A percentile compares a stretch with the other conserved stretches of the same genome.
These are phyloP conservation scores for Ceratobasidium sp. DNA, from an alignment of 1,284 basidiomycete species.

Conservation along the genomic window DNA sequence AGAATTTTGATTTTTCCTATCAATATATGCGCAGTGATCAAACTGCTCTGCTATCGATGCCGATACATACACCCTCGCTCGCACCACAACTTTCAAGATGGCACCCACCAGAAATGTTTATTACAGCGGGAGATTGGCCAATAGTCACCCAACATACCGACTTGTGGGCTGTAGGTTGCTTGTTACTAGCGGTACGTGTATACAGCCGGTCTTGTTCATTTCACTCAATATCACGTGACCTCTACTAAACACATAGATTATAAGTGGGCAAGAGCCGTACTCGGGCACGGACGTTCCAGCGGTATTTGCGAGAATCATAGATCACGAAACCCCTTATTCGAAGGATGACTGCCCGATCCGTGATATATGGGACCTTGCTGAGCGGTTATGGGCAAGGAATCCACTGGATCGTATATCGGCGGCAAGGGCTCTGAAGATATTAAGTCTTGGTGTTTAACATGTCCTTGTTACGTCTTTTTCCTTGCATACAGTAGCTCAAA, in stretches of 20 bases:
- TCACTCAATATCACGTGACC: too few species aligned
- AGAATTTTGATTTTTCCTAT: neutral
- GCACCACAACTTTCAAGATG: neutral
- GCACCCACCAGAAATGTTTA: conserved; percentile 9
- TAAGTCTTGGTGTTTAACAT: neutral
- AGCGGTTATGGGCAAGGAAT: neutral
- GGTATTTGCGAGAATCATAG: conserved; percentile 1
- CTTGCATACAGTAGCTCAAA: too few species aligned
- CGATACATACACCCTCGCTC: neutral
- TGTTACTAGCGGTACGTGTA: neutral
- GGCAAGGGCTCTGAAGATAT: neutral
- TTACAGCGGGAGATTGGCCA: neutral
- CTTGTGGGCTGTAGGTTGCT: neutral
- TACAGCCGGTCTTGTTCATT: neutral
- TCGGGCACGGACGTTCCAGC: neutral
- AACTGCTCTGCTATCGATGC: neutral
- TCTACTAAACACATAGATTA: neutral
- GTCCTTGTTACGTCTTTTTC: too few species aligned
- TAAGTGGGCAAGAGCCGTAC: conserved; percentile 7
- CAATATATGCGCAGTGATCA: neutral
- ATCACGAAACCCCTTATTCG: neutral
- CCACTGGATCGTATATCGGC: neutral
- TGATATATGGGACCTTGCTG: conserved; percentile 4
- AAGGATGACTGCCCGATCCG: neutral
- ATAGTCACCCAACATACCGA: neutral